Evolutionary conservation across 495 filamentous ascomycete species (phyloP).

Genomic region (Oleoguttula mirabilis): DNA sequence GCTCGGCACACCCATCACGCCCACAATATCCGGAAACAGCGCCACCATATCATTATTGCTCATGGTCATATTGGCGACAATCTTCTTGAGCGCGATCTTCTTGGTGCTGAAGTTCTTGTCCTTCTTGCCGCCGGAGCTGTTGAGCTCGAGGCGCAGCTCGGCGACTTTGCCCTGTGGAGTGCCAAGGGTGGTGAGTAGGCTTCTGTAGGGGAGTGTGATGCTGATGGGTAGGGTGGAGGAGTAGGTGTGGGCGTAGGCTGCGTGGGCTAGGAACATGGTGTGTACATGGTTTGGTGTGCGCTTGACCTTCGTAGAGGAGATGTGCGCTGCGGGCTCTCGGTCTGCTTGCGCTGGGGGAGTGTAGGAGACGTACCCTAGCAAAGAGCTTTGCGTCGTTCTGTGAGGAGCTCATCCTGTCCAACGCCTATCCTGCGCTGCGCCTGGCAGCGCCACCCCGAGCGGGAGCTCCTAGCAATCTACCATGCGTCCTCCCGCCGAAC

Average conservation of each 20-base stretch:
- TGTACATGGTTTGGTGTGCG: no score
- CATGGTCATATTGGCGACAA: slow-evolving; percentile 99
- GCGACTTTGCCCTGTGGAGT: slow-evolving; percentile 88
- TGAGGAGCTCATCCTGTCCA: slow-evolving; percentile 65
- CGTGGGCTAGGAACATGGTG: no score
- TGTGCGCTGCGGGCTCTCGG: no score
- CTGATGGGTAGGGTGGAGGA: slow-evolving; percentile 19
- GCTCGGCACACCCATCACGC: slow-evolving; percentile 84
- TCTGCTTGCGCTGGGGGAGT: no score
- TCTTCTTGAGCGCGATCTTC: slow-evolving; percentile 99
- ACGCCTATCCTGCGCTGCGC: no score
- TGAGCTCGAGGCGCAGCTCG: slow-evolving; percentile 88
- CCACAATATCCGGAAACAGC: slow-evolving; percentile 88
- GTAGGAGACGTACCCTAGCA: slow-evolving; percentile 86
- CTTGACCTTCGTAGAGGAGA: no score
- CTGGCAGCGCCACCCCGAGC: no score
- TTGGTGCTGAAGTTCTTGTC: slow-evolving; percentile 96
- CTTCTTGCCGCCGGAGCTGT: slow-evolving; percentile 86
- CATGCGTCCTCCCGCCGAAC: no score
- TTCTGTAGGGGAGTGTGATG: slow-evolving; percentile 3
- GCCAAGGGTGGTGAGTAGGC: slow-evolving; percentile 16
- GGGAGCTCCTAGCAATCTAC: no score
- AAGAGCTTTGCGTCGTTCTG: slow-evolving; percentile 94
- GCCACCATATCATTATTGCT: slow-evolving; percentile 99
- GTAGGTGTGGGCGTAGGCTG: background rate